Conservation (phyloP, 2,329 filamentous ascomycete genomes). For the Phymatotrichopsis omnivora region DNA sequence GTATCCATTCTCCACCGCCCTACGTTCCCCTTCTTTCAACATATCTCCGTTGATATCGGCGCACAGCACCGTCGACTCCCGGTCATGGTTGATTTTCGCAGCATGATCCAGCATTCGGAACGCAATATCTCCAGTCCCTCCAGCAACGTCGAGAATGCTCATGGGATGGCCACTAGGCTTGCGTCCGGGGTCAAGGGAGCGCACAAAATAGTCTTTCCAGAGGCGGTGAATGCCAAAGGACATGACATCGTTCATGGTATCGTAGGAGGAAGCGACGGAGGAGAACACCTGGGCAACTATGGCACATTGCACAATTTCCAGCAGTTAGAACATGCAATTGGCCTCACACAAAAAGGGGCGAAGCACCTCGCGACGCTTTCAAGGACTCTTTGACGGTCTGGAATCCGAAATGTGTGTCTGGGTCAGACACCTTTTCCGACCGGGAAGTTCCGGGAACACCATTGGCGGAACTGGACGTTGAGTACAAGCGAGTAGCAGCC, state of each 20-base stretch:
- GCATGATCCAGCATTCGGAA: slow-evolving; percentile 91
- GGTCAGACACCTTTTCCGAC: slow-evolving; percentile 39
- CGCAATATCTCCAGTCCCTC: slow-evolving; percentile 94
- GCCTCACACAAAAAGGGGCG: background rate
- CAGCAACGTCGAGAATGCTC: slow-evolving; percentile 88
- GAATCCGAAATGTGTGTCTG: slow-evolving; percentile 83
- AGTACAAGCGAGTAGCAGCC: slow-evolving; percentile 16
- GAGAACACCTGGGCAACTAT: slow-evolving; percentile 81
- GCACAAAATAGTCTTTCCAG: slow-evolving; percentile 97
- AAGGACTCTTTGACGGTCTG: slow-evolving; percentile 70
- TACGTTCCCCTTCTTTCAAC: slow-evolving; percentile 77
- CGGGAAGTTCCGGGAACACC: too few relatives aligned
- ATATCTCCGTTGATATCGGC: slow-evolving; percentile 95
- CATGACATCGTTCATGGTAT: slow-evolving; percentile 99
- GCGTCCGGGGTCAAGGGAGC: slow-evolving; percentile 73
- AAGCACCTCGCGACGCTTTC: slow-evolving; percentile 57
- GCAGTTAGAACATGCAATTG: background rate
- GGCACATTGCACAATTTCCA: slow-evolving; percentile 16
- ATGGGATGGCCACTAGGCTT: slow-evolving; percentile 39
- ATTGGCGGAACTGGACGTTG: too few relatives aligned
- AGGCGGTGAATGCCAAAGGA: slow-evolving; percentile 91
- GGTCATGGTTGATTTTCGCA: slow-evolving; percentile 68
- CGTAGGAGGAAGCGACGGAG: slow-evolving; percentile 87
- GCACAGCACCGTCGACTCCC: slow-evolving; percentile 73
- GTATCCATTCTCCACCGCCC: slow-evolving; percentile 48